phyloP scores from a whole-genome alignment of 257 asterid genomes.

The Nicotiana knightiana region DNA sequence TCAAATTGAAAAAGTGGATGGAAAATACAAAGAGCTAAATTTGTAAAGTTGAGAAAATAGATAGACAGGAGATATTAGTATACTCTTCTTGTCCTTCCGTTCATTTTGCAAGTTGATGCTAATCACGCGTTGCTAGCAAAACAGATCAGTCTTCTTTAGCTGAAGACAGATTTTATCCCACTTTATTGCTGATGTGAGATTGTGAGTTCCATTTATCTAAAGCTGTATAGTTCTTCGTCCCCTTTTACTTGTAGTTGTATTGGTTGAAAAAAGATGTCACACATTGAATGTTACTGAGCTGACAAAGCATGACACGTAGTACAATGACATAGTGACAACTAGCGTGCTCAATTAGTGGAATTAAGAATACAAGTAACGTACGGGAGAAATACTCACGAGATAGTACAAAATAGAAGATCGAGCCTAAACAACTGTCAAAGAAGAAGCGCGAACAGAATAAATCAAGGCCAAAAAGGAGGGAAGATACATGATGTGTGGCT shows the following conservation, averaged over 20 bases:
- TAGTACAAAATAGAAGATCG: too few species aligned
- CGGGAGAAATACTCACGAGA: too few species aligned
- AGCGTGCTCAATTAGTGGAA: too few species aligned
- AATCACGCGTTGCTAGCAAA: not conserved
- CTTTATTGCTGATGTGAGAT: slow-evolving; percentile 70
- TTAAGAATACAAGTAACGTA: too few species aligned
- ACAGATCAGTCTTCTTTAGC: not conserved
- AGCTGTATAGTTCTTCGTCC: slow-evolving; percentile 88
- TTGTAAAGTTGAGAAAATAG: not conserved
- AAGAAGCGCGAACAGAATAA: too few species aligned
- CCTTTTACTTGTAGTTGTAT: slow-evolving; percentile 57
- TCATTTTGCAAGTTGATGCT: not conserved
- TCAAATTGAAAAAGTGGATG: not conserved
- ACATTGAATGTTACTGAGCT: too few species aligned
- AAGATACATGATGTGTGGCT: too few species aligned
- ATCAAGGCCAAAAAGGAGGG: too few species aligned
- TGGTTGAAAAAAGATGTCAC: too few species aligned
- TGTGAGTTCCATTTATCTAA: slow-evolving; percentile 93
- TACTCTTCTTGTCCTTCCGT: not conserved
- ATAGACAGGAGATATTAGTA: not conserved
- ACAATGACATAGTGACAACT: too few species aligned
- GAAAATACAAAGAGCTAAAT: not conserved
- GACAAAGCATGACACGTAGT: too few species aligned
- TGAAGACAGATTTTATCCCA: slow-evolving; percentile 36
- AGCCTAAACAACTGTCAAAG: too few species aligned